Conservation (phyloP, 2,329 filamentous ascomycete species). For the Colletotrichum agaves region DNA sequence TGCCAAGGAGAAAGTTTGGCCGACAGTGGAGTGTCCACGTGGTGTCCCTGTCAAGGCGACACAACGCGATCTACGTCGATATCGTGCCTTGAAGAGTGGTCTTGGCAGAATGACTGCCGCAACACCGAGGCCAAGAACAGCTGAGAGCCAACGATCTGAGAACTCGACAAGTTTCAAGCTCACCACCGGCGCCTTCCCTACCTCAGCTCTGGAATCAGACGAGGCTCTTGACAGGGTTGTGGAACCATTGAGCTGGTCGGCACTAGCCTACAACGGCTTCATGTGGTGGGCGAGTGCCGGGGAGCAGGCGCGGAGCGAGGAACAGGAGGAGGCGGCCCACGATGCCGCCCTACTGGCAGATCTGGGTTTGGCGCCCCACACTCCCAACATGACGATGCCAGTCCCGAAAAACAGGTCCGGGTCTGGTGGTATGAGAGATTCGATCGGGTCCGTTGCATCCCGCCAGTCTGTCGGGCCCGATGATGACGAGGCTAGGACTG, state of each 20-base stretch:
- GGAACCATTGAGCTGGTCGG: slow-evolving; percentile 75
- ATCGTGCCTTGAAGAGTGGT: slow-evolving; percentile 73
- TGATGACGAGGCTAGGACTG: slow-evolving; percentile 60
- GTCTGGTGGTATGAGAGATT: slow-evolving; percentile 52
- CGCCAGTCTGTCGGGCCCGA: slow-evolving; percentile 39
- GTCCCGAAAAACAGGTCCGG: slow-evolving; percentile 39
- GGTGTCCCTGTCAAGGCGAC: slow-evolving; percentile 81
- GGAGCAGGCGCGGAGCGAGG: slow-evolving; percentile 72
- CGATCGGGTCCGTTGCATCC: slow-evolving; percentile 55
- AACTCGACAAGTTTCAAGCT: slow-evolving; percentile 39
- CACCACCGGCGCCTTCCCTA: slow-evolving; percentile 34
- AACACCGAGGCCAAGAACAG: slow-evolving; percentile 27
- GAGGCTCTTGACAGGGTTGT: slow-evolving; percentile 66
- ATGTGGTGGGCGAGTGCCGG: slow-evolving; percentile 93
- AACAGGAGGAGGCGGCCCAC: slow-evolving; percentile 66
- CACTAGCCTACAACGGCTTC: slow-evolving; percentile 82
- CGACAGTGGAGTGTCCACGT: slow-evolving; percentile 74
- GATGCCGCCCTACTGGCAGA: slow-evolving; percentile 68
- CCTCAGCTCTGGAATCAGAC: slow-evolving; percentile 50
- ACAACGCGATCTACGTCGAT: slow-evolving; percentile 88
- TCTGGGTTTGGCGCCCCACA: slow-evolving; percentile 43
- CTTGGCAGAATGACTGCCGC: slow-evolving; percentile 60
- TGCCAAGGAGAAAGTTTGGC: slow-evolving; percentile 75
- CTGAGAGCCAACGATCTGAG: slow-evolving; percentile 44
- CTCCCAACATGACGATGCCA: slow-evolving; percentile 45